Evolutionary conservation across 352 stramenopile genomes (phyloP).

Genomic region (Phytophthora rubi): DNA sequence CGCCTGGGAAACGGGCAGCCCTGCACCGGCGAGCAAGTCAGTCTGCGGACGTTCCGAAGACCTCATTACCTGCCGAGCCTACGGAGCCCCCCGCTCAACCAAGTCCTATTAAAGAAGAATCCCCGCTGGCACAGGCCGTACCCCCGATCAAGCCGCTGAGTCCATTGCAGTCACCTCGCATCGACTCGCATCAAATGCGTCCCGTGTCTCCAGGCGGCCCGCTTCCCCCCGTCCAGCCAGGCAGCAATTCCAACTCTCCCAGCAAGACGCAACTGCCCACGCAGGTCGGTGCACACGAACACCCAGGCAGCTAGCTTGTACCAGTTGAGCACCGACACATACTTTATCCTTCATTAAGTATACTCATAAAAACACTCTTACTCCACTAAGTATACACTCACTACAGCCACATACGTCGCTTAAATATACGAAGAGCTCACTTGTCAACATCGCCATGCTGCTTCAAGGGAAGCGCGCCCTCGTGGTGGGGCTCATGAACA

Average conservation of each 20-base stretch:
- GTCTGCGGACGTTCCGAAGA: slow-evolving; percentile 8
- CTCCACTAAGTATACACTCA: neutral
- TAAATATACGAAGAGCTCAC: neutral
- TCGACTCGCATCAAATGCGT: neutral
- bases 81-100: neutral
- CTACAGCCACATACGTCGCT: neutral
- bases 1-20: neutral
- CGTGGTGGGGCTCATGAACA: slow-evolving; percentile 91
- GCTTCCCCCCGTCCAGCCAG: slow-evolving; percentile 11
- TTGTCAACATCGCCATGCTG: slow-evolving; percentile 29
- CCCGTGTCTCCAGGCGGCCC: slow-evolving; percentile 1
- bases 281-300: neutral
- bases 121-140: neutral
- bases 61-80: neutral
- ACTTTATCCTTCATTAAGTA: neutral
- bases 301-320: neutral
- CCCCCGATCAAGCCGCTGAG: neutral
- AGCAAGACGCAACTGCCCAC: slow-evolving; percentile 1
- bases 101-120: slow-evolving; percentile 6
- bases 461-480: slow-evolving; percentile 76
- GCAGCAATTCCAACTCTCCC: slow-evolving; percentile 11
- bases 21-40: slow-evolving; percentile 19
- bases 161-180: neutral
- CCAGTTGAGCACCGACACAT: neutral
- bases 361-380: neutral